Evolutionary conservation across 345 rosid species (phyloP).

Genomic region (Cardamine resedifolia): DNA sequence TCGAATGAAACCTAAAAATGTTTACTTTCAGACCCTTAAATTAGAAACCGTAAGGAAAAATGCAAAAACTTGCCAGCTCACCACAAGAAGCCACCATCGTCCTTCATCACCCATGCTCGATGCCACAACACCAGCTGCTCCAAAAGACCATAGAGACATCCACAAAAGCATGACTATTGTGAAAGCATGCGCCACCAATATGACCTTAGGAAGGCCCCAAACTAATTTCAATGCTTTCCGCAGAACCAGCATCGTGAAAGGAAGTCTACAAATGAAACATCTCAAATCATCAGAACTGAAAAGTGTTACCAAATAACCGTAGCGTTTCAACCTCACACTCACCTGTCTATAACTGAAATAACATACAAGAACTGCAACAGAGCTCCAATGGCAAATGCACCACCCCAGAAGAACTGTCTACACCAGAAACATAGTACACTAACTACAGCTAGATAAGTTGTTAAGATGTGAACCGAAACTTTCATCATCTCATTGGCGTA

Average conservation of each 20-base stretch:
- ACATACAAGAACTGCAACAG: slow-evolving; percentile 92
- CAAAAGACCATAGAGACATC: slow-evolving; percentile 93
- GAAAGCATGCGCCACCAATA: slow-evolving; percentile 73
- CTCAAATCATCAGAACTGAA: slow-evolving; percentile 30
- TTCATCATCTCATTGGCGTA: slow-evolving; percentile 82
- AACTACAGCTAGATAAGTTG: slow-evolving; percentile 86
- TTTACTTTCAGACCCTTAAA: not conserved
- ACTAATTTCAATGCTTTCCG: slow-evolving; percentile 83
- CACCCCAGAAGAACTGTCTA: slow-evolving; percentile 74
- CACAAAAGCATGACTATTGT: slow-evolving; percentile 76
- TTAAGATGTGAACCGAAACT: slow-evolving; percentile 84
- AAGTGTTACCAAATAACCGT: slow-evolving; percentile 8
- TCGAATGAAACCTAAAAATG: not conserved
- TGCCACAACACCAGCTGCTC: slow-evolving; percentile 91
- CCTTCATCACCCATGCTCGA: slow-evolving; percentile 64
- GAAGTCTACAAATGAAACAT: slow-evolving; percentile 58
- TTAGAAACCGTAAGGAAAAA: slow-evolving; percentile 19
- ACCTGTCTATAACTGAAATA: slow-evolving; percentile 96
- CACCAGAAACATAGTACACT: slow-evolving; percentile 95
- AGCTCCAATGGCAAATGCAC: slow-evolving; percentile 75
- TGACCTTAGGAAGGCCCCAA: slow-evolving; percentile 89
- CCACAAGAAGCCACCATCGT: slow-evolving; percentile 97
- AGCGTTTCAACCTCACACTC: slow-evolving; percentile 8
- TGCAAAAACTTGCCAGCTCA: slow-evolving; percentile 98
- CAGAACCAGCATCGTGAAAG: slow-evolving; percentile 87